phyloP scores from a whole-genome alignment of 345 rosid genomes.

The Sonneratia alba region DNA sequence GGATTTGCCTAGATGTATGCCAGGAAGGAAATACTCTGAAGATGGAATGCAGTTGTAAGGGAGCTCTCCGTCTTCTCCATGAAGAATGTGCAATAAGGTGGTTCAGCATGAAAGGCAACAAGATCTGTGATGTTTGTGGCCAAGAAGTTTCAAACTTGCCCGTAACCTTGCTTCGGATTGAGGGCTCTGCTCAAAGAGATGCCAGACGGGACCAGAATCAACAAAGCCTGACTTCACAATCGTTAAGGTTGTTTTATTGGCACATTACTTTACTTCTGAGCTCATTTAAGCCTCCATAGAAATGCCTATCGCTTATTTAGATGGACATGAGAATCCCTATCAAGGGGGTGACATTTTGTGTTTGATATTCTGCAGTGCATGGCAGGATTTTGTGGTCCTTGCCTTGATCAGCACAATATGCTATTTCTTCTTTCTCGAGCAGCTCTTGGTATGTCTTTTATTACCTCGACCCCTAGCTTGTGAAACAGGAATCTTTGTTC shows the following conservation, averaged over 20 bases:
- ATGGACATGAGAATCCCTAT: background rate
- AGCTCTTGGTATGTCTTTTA: constrained; percentile 49
- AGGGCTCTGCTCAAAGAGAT: constrained; percentile 35
- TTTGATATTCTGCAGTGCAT: constrained; percentile 48
- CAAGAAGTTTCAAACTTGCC: constrained; percentile 84
- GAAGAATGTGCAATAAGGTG: constrained; percentile 83
- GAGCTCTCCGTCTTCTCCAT: constrained; percentile 78
- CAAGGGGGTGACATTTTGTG: background rate
- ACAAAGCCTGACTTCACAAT: constrained; percentile 35
- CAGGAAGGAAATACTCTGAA: constrained; percentile 84
- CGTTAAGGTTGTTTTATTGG: constrained; percentile 38
- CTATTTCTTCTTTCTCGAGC: constrained; percentile 97
- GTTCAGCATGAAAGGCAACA: constrained; percentile 79
- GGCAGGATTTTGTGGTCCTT: constrained; percentile 92
- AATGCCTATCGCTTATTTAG: background rate
- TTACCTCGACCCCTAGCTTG: background rate
- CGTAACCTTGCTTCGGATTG: constrained; percentile 63
- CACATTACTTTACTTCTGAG: background rate
- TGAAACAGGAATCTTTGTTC: background rate
- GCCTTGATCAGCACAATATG: constrained; percentile 78
- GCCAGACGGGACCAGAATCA: constrained; percentile 37
- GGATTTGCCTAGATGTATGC: constrained; percentile 80
- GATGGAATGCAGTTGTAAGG: constrained; percentile 98
- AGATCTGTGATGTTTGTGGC: constrained; percentile 81
- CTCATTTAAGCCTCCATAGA: background rate